Conservation (phyloP, 73 alveolate genomes). For the Paramecium pentaurelia region DNA sequence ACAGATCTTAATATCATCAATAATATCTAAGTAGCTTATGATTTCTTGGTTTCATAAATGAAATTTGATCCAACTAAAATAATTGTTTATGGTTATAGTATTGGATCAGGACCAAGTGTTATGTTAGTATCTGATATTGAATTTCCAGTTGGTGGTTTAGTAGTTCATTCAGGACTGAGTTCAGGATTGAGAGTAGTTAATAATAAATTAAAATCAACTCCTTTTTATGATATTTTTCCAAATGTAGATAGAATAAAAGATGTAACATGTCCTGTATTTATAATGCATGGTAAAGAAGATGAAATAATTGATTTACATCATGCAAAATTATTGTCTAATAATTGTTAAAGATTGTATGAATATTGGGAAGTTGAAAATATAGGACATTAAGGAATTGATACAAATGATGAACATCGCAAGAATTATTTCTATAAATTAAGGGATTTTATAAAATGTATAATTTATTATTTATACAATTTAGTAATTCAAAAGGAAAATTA, state of each 20-base stretch:
- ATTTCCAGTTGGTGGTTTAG: constrained; percentile 50
- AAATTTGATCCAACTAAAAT: constrained; percentile 38
- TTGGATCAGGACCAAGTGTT: constrained; percentile 62
- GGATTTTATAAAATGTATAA: constrained; percentile 10
- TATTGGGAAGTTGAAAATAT: constrained; percentile 52
- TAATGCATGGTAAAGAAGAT: constrained; percentile 50
- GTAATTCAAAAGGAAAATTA: constrained; percentile 10
- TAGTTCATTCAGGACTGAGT: constrained; percentile 49
- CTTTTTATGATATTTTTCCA: constrained; percentile 44
- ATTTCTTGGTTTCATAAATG: constrained; percentile 34
- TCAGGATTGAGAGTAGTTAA: constrained; percentile 52
- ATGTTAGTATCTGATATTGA: constrained; percentile 48
- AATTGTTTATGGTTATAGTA: constrained; percentile 53
- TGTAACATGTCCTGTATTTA: constrained; percentile 47
- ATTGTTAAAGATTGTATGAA: constrained; percentile 38
- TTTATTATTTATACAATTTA: not conserved
- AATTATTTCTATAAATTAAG: constrained; percentile 50
- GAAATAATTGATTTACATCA: not conserved
- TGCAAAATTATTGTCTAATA: not conserved
- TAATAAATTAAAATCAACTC: not conserved
- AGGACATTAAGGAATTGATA: constrained; percentile 65
- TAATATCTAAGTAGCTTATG: constrained; percentile 66
- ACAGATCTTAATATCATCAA: constrained; percentile 55
- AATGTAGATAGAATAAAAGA: constrained; percentile 42
- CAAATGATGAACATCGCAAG: constrained; percentile 44